phyloP scores from a whole-genome alignment of 306 rosid genomes.

The Cercis canadensis region DNA sequence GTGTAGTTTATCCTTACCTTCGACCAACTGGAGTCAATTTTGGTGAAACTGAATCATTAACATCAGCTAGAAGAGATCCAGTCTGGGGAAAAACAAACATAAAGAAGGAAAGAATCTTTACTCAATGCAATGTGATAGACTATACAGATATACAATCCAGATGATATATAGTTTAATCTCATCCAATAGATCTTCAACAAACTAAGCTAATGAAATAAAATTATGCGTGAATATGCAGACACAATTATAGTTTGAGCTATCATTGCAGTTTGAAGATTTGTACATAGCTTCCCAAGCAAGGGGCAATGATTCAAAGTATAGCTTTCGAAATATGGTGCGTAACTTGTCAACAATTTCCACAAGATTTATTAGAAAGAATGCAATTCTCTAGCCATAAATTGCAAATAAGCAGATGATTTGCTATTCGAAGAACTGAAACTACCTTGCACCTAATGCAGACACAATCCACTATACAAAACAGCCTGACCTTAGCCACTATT shows the following conservation, averaged over 20 bases:
- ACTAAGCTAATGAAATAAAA: not conserved
- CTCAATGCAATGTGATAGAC: conserved; percentile 12
- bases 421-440: conserved; percentile 21
- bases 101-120: conserved; percentile 31
- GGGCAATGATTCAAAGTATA: not conserved
- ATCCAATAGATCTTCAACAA: not conserved
- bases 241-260: conserved; percentile 1
- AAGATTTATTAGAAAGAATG: not conserved
- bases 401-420: not conserved
- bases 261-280: not conserved
- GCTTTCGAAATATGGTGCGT: conserved; percentile 1
- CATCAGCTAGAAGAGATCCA: conserved; percentile 49
- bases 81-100: conserved; percentile 43
- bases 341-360: not conserved
- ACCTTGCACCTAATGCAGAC: conserved; percentile 10
- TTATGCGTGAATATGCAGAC: not conserved
- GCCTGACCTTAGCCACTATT: conserved; percentile 18
- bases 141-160: not conserved
- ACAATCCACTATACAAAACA: not conserved
- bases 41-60: conserved; percentile 37
- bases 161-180: no score
- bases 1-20: conserved; percentile 49
- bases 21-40: conserved; percentile 45
- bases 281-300: not conserved
- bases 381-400: not conserved